Base-by-base conservation (phyloP, 768 basidiomycete species). In the Fomitopsis pulvina region DNA sequence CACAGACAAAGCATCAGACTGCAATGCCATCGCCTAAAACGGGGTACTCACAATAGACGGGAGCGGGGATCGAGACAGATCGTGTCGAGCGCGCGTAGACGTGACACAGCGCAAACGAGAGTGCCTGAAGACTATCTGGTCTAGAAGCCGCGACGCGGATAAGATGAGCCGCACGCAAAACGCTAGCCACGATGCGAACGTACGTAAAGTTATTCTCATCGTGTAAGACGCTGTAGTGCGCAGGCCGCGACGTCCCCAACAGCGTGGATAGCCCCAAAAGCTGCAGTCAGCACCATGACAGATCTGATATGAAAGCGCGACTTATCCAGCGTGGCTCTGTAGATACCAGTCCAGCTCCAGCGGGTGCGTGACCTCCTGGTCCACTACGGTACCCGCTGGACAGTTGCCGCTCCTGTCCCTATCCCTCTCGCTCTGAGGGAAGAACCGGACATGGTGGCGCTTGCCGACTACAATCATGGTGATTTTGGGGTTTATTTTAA, bases 391-490 rank as follows among this genome's bases (percentile, higher is more conserved):
- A 7, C 89, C 89, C 0, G 89, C 86, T 1, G 75, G 78, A 56
- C 80, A 83, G 58, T 92, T 92, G 2, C 81, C 83, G 49, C 79
- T 84, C 46, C 70, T 73, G 55, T 91, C 88, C 0, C 69, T 77
- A 8, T 83, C 76, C 6, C 57, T 53, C 0, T 49, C 47, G 5
- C 62, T 60, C 30, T 50, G 57, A 0, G 81, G 81, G 70, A 85
- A 84, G 64, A 84, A 76, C 60, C 79, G 71, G 44, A 82, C 73
- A 47, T 84, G 83, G 60, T 86, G 83, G 2, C 84, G 75, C 61
- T 92, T 92, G 14, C 86, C 88, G 6, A 92, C 89, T 22, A 92
- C 72, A 45, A 91, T 76, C 21, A 92, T 68, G 0, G 90, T 92
- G 26, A 92, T 85, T 45, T 76, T 80, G 0, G 80, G 79, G 1